phyloP scores from a whole-genome alignment of 441 rosid species.

The Adansonia rubrostipa region DNA sequence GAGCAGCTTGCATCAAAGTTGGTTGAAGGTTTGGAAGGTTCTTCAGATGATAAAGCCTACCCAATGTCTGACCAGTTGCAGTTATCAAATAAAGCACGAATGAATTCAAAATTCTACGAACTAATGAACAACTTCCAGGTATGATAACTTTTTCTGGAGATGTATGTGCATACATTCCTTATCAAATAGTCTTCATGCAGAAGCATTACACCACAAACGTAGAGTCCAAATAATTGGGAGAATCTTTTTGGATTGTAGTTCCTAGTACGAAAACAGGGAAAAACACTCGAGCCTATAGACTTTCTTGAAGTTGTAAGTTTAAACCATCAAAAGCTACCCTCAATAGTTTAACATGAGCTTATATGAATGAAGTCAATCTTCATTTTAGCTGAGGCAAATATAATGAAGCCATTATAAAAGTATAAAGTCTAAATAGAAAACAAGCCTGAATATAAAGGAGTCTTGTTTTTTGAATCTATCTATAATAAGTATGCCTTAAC shows the following conservation, averaged over 20 bases:
- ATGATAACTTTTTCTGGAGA: slow-evolving; percentile 22
- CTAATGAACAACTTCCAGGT: slow-evolving; percentile 82
- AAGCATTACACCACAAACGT: neutral
- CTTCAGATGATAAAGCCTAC: slow-evolving; percentile 46
- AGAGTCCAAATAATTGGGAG: neutral
- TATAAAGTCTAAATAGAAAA: neutral
- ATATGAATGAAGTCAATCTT: neutral
- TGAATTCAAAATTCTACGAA: slow-evolving; percentile 56
- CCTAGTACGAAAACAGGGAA: neutral
- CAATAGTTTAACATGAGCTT: neutral
- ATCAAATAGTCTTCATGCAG: neutral
- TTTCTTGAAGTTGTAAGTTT: neutral
- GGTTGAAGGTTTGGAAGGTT: slow-evolving; percentile 60
- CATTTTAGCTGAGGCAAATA: neutral
- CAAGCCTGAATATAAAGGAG: neutral
- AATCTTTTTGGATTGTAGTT: neutral
- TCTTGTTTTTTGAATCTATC: neutral
- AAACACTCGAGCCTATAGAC: neutral
- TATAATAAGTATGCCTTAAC: neutral
- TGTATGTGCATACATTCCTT: neutral
- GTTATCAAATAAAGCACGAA: slow-evolving; percentile 44
- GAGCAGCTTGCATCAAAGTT: slow-evolving; percentile 74
- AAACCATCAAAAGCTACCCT: slow-evolving; percentile 7
- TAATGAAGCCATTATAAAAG: neutral
- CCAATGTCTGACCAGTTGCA: slow-evolving; percentile 54